Percentiles rank a stretch among this genome's conserved stretches.
These are phyloP conservation scores for Sistotremastrum niveocremeum DNA, from an alignment of 768 basidiomycete species.

Conservation along the genomic window DNA sequence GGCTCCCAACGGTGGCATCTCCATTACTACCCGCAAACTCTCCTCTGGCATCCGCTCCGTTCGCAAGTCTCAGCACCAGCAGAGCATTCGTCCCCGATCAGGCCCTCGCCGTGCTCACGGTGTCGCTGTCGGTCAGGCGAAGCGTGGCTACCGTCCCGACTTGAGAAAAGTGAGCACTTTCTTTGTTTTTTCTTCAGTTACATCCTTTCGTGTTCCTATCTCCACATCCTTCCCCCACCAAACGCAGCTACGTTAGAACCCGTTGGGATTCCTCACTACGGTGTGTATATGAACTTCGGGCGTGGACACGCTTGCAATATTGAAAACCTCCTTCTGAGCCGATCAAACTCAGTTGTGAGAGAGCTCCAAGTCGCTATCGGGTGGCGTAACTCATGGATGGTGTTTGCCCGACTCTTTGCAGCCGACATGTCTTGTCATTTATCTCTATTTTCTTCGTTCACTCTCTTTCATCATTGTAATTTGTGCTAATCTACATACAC, in stretches of 20 bases:
- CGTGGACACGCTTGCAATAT: constrained; percentile 91
- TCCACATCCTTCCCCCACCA: not conserved
- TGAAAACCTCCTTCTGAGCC: constrained; percentile 31
- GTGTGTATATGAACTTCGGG: constrained; percentile 63
- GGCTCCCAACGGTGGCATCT: constrained; percentile 34
- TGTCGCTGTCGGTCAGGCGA: constrained; percentile 42
- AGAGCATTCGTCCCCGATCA: constrained; percentile 51
- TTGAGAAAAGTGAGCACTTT: constrained; percentile 53
- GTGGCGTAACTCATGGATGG: constrained; percentile 43
- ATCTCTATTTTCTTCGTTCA: not conserved
- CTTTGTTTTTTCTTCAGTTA: constrained; percentile 3
- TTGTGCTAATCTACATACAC: constrained; percentile 1
- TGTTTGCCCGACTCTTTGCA: constrained; percentile 59
- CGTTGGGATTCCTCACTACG: constrained; percentile 50
- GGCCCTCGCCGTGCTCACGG: constrained; percentile 60
- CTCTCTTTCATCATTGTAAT: constrained; percentile 8
- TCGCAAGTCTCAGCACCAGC: constrained; percentile 30
- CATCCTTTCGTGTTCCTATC: not conserved
- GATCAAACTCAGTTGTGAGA: constrained; percentile 48
- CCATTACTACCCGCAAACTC: constrained; percentile 52
- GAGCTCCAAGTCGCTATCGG: constrained; percentile 71
- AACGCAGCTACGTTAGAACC: constrained; percentile 87
- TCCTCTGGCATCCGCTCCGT: constrained; percentile 42
- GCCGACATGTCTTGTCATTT: constrained; percentile 33
- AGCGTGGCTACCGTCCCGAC: constrained; percentile 65